phyloP scores from a whole-genome alignment of 208 protist species.

The Leishmania braziliensis region DNA sequence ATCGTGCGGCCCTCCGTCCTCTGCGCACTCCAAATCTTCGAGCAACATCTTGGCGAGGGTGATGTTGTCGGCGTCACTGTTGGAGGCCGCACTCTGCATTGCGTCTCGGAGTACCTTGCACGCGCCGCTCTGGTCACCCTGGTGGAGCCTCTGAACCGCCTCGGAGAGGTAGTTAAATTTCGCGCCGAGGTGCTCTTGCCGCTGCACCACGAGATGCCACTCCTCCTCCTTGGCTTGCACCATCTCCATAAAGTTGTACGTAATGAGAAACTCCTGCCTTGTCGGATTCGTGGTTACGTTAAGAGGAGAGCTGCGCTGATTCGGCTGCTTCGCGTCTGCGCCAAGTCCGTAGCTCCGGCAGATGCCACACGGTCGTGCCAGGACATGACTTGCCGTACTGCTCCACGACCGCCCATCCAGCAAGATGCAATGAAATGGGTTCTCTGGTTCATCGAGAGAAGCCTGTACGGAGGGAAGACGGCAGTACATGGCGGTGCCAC shows the following conservation, averaged over 20 bases:
- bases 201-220: slow-evolving; percentile 72
- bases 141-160: slow-evolving; percentile 60
- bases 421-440: slow-evolving; percentile 49
- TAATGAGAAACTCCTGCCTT: slow-evolving; percentile 31
- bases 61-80: slow-evolving; percentile 33
- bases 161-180: slow-evolving; percentile 58
- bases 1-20: slow-evolving; percentile 7
- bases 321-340: background rate
- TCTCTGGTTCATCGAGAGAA: background rate
- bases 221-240: slow-evolving; percentile 61
- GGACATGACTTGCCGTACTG: slow-evolving; percentile 46
- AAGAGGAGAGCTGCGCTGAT: background rate
- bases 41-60: slow-evolving; percentile 49
- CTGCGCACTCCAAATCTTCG: slow-evolving; percentile 40
- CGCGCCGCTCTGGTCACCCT: slow-evolving; percentile 43
- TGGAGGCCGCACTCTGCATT: slow-evolving; percentile 5
- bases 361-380: slow-evolving; percentile 66
- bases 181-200: slow-evolving; percentile 49
- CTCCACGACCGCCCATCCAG: slow-evolving; percentile 57
- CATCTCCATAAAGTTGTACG: slow-evolving; percentile 60
- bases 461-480: slow-evolving; percentile 30
- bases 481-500: slow-evolving; percentile 47
- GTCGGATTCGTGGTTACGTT: background rate
- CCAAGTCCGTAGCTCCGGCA: background rate
- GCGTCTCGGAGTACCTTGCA: slow-evolving; percentile 24